Evolutionary conservation across 305 asterid genomes (phyloP), one percentile per base, ranked within the genome.

Genomic region (Solanum hybrid): DNA sequence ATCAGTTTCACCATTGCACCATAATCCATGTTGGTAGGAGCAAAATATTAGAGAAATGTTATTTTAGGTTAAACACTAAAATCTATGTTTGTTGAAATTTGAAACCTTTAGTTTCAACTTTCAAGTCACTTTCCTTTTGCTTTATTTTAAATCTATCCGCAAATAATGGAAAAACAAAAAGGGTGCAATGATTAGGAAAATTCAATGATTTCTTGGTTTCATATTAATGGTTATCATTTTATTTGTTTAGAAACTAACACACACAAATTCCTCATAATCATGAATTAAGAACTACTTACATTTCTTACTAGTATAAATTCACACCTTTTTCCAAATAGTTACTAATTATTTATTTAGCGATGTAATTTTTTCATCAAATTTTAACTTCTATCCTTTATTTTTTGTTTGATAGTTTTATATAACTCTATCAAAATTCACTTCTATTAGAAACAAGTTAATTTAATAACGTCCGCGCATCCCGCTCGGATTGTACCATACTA

Each of bases 221-320:
- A 36, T 35, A 10, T 36, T 37, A 24, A 80, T 80, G 67, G 67
- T 24, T 81, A 9, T 81, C 29, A 24, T 39, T 14, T 39, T 39
- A 81, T 40, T 81, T 39, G 35, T 81, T 81, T 39, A 37, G n/a
- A 40, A 81, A 81, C 36, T 39, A 24, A 37, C 67, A 39, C 35
- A 12, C 86, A 81, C 86, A 81, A 81, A 39, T 39, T 39, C 20
- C 86, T 81, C 86, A 81, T 39, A 80, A 81, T 81, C 86, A 14
- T 39, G 67, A 39, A 39, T 81, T 14, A 39, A 81, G 20, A 81
- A 81, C 86, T 39, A 81, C 67, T 39, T 24, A 81, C 18, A 6
- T 79, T 81, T 81, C 35, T 24, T 39, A 5, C 34, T n/a, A 79
- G 1, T 36, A 35, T n/a, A 42, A 12, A 36, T 22, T 11, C 6